These are phyloP conservation scores for Ramichloridium luteum DNA, from an alignment of 2,329 filamentous ascomycete genomes.

Conservation along the genomic window DNA sequence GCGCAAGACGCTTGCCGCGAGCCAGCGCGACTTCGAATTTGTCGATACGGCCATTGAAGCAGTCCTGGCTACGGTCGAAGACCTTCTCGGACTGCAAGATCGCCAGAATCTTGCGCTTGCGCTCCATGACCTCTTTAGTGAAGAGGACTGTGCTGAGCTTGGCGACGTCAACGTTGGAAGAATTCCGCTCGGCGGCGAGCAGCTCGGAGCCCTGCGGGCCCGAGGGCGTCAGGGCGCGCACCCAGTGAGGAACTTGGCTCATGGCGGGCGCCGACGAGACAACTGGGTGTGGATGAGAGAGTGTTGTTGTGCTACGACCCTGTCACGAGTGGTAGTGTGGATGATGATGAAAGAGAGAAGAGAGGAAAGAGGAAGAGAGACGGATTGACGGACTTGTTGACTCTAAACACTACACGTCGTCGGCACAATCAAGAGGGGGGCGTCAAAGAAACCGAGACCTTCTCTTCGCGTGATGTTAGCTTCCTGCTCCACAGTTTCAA, in stretches of 20 bases:
- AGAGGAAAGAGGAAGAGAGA: neutral
- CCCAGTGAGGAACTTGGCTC: slow-evolving; percentile 46
- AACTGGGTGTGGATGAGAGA: neutral
- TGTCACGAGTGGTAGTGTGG: neutral
- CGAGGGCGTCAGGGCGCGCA: slow-evolving; percentile 53
- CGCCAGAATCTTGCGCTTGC: slow-evolving; percentile 47
- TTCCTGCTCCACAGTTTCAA: neutral
- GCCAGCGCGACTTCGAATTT: slow-evolving; percentile 58
- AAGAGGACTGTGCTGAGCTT: slow-evolving; percentile 58
- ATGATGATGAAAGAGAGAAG: neutral
- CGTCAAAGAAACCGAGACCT: too few species aligned
- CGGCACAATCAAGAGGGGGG: too few species aligned
- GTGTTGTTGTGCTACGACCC: too few species aligned
- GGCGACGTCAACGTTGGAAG: slow-evolving; percentile 54
- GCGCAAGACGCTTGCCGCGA: slow-evolving; percentile 56
- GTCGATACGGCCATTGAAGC: slow-evolving; percentile 58
- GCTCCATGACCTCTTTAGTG: slow-evolving; percentile 50
- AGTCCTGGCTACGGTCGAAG: slow-evolving; percentile 69
- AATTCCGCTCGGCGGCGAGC: slow-evolving; percentile 54
- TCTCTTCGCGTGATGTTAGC: too few species aligned
- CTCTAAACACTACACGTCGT: neutral
- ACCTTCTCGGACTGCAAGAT: slow-evolving; percentile 56
- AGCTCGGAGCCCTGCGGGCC: slow-evolving; percentile 58
- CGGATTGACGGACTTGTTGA: neutral
- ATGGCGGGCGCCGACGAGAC: neutral